A percentile compares a stretch with the other conserved stretches of the same genome.
Evolutionary conservation across 2,329 filamentous ascomycete genomes (phyloP).

Genomic region (Fusarium nodosum): DNA sequence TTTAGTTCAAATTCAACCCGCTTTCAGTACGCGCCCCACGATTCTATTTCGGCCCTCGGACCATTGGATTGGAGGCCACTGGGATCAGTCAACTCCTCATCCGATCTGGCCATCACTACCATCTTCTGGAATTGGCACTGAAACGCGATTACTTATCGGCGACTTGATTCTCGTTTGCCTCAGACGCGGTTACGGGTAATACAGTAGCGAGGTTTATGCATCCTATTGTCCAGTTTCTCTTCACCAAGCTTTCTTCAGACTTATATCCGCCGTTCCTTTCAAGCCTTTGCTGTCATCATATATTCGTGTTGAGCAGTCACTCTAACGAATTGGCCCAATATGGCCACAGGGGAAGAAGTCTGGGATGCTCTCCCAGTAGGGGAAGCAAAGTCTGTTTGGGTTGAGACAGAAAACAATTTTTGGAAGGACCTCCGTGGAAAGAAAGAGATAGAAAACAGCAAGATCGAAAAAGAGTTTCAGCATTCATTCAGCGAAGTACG

Average conservation of each 20-base stretch:
- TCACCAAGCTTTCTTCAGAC: constrained; percentile 3
- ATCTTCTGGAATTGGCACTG: constrained; percentile 29
- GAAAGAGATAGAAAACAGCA: constrained; percentile 43
- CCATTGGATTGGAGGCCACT: constrained; percentile 41
- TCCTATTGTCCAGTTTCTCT: constrained; percentile 16
- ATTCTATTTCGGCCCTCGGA: constrained; percentile 43
- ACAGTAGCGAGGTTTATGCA: constrained; percentile 13
- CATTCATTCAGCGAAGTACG: constrained; percentile 47
- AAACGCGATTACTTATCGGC: constrained; percentile 15
- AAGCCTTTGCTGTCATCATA: neutral
- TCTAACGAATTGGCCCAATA: constrained; percentile 22
- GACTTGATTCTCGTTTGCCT: constrained; percentile 13
- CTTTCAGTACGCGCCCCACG: constrained; percentile 42
- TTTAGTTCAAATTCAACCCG: constrained; percentile 35
- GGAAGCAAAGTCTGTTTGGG: constrained; percentile 54
- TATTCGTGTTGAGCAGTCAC: neutral
- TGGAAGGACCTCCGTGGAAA: constrained; percentile 51
- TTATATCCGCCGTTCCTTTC: constrained; percentile 1
- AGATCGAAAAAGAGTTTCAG: constrained; percentile 48
- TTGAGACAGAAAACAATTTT: constrained; percentile 55
- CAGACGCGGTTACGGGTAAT: constrained; percentile 24
- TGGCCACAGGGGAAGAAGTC: constrained; percentile 46
- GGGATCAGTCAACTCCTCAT: constrained; percentile 34
- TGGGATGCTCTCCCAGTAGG: constrained; percentile 52
- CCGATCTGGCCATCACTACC: constrained; percentile 22